A percentile compares a stretch with the other conserved stretches of the same genome.
Evolutionary conservation across 768 basidiomycete species (phyloP).

Genomic region (Suillus hirtellus): DNA sequence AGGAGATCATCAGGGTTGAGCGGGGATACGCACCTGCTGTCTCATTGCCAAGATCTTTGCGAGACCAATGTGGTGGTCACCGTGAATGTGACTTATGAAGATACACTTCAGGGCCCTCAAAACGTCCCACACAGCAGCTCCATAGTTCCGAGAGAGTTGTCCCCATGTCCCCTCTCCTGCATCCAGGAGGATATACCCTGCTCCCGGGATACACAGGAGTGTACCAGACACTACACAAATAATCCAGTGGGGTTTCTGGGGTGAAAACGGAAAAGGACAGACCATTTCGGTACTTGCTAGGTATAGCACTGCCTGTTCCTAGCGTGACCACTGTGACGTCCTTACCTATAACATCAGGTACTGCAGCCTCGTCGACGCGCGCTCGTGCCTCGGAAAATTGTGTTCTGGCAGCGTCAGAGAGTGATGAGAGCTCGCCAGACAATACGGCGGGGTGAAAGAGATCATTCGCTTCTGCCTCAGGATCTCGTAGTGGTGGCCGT

Average conservation of each 20-base stretch:
- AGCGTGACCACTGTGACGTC: constrained; percentile 73
- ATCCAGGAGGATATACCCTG: constrained; percentile 81
- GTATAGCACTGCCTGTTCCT: constrained; percentile 87
- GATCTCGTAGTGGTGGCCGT: background rate
- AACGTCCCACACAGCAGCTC: constrained; percentile 56
- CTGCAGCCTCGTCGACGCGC: constrained; percentile 24
- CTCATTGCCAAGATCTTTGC: constrained; percentile 73
- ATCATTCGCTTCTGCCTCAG: background rate
- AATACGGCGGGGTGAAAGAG: background rate
- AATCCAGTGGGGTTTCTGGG: background rate
- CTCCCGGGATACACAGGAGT: constrained; percentile 69
- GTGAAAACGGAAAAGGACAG: constrained; percentile 18
- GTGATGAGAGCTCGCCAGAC: background rate
- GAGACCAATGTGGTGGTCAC: constrained; percentile 88
- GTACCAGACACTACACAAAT: constrained; percentile 64
- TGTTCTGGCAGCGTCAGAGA: constrained; percentile 27
- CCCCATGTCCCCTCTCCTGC: constrained; percentile 93
- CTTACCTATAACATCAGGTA: constrained; percentile 44
- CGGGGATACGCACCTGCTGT: constrained; percentile 48
- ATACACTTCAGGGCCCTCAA: constrained; percentile 75
- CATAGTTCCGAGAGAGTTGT: constrained; percentile 79
- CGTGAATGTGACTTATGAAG: constrained; percentile 89
- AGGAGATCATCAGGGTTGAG: background rate
- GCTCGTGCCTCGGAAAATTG: constrained; percentile 43
- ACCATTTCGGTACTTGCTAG: constrained; percentile 89